These are phyloP conservation scores for Naganishia cerealis DNA, from an alignment of 1,284 basidiomycete species.

Conservation along the genomic window DNA sequence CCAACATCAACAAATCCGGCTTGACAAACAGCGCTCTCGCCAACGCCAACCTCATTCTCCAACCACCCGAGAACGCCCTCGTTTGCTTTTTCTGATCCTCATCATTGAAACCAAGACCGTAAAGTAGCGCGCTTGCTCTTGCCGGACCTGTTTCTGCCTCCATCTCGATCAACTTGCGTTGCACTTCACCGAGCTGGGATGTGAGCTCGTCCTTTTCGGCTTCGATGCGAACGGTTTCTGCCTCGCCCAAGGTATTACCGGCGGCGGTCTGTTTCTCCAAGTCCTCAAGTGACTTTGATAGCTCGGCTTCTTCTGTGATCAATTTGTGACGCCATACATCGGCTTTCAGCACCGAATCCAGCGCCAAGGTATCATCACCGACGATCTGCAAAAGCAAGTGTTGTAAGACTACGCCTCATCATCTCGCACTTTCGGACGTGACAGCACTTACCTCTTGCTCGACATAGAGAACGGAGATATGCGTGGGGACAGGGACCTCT, in stretches of 20 bases:
- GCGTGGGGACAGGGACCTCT: conserved; percentile 86
- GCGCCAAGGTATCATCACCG: conserved; percentile 87
- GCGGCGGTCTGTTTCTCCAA: conserved; percentile 60
- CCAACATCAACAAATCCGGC: conserved; percentile 73
- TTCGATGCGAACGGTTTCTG: conserved; percentile 75
- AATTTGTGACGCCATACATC: conserved; percentile 94
- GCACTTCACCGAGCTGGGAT: conserved; percentile 83
- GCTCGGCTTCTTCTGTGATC: conserved; percentile 71
- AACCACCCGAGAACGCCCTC: conserved; percentile 93
- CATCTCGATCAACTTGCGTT: conserved; percentile 88
- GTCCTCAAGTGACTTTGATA: conserved; percentile 70
- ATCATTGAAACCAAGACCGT: conserved; percentile 88
- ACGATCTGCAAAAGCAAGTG: conserved; percentile 60
- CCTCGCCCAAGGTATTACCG: conserved; percentile 56
- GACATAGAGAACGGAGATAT: conserved; percentile 93
- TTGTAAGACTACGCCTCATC: background rate
- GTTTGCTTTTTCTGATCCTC: conserved; percentile 80
- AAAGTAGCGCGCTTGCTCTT: conserved; percentile 82
- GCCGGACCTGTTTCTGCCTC: conserved; percentile 96
- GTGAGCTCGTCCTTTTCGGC: conserved; percentile 78
- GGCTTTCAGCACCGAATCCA: conserved; percentile 92
- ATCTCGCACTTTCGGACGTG: background rate
- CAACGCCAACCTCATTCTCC: conserved; percentile 83
- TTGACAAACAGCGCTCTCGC: conserved; percentile 93
- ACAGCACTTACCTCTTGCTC: conserved; percentile 78